Evolutionary conservation across 306 rosid genomes (phyloP).

Genomic region (Medicago lupulina): DNA sequence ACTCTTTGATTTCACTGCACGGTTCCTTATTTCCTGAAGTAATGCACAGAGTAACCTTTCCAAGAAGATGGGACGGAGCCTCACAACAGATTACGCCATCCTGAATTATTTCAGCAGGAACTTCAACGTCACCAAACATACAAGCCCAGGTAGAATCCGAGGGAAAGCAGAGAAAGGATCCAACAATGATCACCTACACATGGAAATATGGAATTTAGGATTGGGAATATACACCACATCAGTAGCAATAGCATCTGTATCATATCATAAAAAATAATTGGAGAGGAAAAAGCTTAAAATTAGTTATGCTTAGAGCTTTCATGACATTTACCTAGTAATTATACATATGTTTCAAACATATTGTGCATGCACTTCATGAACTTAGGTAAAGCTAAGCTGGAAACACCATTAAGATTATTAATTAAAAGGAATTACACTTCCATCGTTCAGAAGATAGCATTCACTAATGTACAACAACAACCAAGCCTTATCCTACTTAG

Average conservation of each 20-base stretch:
- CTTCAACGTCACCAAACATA: slow-evolving; percentile 89
- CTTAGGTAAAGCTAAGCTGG: slow-evolving; percentile 20
- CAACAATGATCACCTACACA: slow-evolving; percentile 78
- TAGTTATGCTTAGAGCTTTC: slow-evolving; percentile 29
- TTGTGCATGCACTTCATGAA: slow-evolving; percentile 33
- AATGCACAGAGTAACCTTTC: slow-evolving; percentile 81
- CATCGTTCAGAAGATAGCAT: slow-evolving; percentile 28
- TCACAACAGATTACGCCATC: slow-evolving; percentile 78
- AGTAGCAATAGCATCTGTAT: slow-evolving; percentile 20
- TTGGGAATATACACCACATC: slow-evolving; percentile 31
- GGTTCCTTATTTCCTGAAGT: slow-evolving; percentile 80
- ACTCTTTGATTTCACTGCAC: slow-evolving; percentile 93
- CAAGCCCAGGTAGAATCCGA: slow-evolving; percentile 78
- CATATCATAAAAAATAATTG: slow-evolving; percentile 25
- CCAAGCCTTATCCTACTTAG: too few species aligned
- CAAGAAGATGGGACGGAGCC: slow-evolving; percentile 75
- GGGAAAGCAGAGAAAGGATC: slow-evolving; percentile 79
- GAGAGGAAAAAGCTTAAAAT: slow-evolving; percentile 28
- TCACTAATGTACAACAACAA: slow-evolving; percentile 6
- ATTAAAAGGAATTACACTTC: slow-evolving; percentile 33
- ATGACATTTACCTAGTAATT: slow-evolving; percentile 31
- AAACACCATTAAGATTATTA: background rate
- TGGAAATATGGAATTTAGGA: slow-evolving; percentile 42
- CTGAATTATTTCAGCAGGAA: slow-evolving; percentile 82
- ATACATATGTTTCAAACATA: slow-evolving; percentile 33